Conservation (phyloP, 768 basidiomycete genomes). For the Phanerochaete carnosa region DNA sequence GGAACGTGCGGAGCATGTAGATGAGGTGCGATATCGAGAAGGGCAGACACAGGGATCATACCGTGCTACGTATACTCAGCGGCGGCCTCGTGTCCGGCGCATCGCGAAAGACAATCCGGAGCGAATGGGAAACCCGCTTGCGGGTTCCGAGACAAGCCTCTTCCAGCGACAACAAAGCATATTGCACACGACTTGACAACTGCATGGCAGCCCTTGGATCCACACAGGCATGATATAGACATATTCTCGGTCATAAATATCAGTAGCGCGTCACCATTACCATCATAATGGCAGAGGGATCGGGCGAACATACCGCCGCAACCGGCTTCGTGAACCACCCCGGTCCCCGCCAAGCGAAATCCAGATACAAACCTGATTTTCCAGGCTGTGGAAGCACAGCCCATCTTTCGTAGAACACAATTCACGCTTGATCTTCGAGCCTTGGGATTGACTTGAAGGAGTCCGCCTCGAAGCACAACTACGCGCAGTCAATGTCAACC, state of each 20-base stretch:
- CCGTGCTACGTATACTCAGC: background rate
- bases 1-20: background rate
- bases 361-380: background rate
- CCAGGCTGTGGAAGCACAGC: background rate
- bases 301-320: background rate
- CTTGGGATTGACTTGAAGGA: too few species aligned
- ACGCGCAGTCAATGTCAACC: too few species aligned
- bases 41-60: background rate
- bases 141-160: background rate
- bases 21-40: background rate
- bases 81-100: background rate
- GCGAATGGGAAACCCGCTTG: background rate
- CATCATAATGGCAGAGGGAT: background rate
- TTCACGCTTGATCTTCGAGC: too few species aligned
- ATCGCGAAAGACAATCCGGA: background rate
- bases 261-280: background rate
- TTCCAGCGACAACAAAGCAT: background rate
- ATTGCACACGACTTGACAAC: background rate
- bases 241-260: background rate
- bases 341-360: background rate
- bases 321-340: background rate
- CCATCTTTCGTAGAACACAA: background rate
- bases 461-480: too few species aligned
- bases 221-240: background rate
- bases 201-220: background rate